Evolutionary conservation across 305 asterid genomes (phyloP).

Genomic region (Plantago coronopus): DNA sequence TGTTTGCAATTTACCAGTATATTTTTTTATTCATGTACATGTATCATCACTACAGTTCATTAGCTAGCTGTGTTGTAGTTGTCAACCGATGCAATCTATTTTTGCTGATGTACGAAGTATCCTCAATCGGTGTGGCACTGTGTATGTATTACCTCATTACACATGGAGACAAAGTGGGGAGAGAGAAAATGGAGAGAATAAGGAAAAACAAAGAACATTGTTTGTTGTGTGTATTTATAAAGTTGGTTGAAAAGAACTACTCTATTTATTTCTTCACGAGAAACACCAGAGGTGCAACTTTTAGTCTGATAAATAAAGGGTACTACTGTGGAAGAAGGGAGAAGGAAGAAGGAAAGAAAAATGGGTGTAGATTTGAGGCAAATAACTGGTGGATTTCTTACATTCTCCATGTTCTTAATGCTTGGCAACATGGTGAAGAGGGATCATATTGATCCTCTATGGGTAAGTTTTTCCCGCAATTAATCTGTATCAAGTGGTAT

Average conservation of each 20-base stretch:
- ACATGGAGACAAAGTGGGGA: slow-evolving; percentile 5
- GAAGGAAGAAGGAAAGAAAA: background rate
- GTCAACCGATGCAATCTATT: background rate
- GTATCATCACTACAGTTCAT: background rate
- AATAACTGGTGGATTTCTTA: slow-evolving; percentile 53
- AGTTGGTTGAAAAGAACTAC: background rate
- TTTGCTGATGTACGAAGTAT: background rate
- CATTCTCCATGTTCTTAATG: slow-evolving; percentile 77
- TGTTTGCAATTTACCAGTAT: background rate
- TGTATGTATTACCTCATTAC: slow-evolving; percentile 1
- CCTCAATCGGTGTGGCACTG: slow-evolving; percentile 1
- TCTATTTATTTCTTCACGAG: too few species aligned
- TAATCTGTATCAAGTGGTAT: background rate
- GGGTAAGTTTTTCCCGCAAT: slow-evolving; percentile 27
- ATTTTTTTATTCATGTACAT: background rate
- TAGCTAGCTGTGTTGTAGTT: slow-evolving; percentile 4
- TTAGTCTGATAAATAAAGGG: background rate
- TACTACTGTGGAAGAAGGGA: background rate
- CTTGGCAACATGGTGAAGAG: slow-evolving; percentile 69
- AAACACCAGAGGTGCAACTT: background rate
- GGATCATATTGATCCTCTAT: slow-evolving; percentile 66
- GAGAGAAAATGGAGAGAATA: background rate
- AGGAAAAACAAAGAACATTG: background rate
- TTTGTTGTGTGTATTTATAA: background rate
- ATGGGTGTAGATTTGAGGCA: slow-evolving; percentile 63